Evolutionary conservation across 2,329 filamentous ascomycete genomes (phyloP).

Genomic region (Fusarium lyarnte): DNA sequence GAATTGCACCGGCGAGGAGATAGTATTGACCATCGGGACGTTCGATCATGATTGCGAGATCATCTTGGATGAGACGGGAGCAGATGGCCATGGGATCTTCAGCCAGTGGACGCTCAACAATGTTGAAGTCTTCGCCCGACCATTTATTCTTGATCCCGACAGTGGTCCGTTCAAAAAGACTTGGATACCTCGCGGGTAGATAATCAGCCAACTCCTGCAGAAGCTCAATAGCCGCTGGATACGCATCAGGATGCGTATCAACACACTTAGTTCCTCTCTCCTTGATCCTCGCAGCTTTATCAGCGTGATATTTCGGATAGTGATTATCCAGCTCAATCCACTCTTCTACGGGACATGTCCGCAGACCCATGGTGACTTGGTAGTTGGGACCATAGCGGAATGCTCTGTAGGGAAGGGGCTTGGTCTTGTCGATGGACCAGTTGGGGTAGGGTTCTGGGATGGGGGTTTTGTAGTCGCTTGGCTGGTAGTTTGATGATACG

Average conservation of each 20-base stretch:
- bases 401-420: slow-evolving; percentile 79
- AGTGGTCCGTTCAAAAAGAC: slow-evolving; percentile 70
- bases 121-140: slow-evolving; percentile 78
- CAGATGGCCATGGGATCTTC: slow-evolving; percentile 84
- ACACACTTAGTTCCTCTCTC: slow-evolving; percentile 75
- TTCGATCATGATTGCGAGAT: slow-evolving; percentile 86
- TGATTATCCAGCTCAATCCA: slow-evolving; percentile 90
- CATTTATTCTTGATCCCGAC: slow-evolving; percentile 75
- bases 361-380: slow-evolving; percentile 79
- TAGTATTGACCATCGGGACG: slow-evolving; percentile 80
- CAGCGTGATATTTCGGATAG: slow-evolving; percentile 75
- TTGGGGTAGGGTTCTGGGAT: slow-evolving; percentile 68
- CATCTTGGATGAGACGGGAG: slow-evolving; percentile 80
- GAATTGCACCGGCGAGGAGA: slow-evolving; percentile 77
- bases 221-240: slow-evolving; percentile 77
- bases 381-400: slow-evolving; percentile 83
- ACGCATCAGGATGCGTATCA: slow-evolving; percentile 74
- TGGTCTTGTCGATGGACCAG: slow-evolving; percentile 75
- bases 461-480: slow-evolving; percentile 64
- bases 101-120: slow-evolving; percentile 67
- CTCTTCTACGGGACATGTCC: slow-evolving; percentile 74
- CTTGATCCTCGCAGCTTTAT: slow-evolving; percentile 74
- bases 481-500: slow-evolving; percentile 17
- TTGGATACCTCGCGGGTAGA: slow-evolving; percentile 79
- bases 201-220: slow-evolving; percentile 78